Conservation (phyloP, 2,329 filamentous ascomycete genomes). For the Phialophora expanda region DNA sequence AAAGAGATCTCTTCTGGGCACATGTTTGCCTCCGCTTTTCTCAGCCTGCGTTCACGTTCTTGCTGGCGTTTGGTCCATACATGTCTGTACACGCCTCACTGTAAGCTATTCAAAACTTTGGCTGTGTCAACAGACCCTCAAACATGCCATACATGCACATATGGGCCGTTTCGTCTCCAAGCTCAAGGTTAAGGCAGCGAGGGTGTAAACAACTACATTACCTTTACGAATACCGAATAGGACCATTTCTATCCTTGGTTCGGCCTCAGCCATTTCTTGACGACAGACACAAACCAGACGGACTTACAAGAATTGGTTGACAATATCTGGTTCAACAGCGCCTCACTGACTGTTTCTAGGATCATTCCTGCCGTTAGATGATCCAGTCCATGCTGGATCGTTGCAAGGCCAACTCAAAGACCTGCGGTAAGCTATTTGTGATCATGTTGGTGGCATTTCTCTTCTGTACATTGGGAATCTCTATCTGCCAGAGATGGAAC, state of each 20-base stretch:
- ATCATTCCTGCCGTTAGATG: not conserved
- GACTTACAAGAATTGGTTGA: not conserved
- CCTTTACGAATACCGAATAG: not conserved
- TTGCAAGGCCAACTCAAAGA: not conserved
- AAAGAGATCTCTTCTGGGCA: conserved; percentile 10
- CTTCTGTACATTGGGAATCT: not conserved
- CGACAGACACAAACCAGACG: conserved; percentile 7
- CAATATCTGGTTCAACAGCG: not conserved
- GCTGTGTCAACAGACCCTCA: not conserved
- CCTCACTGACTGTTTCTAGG: not conserved
- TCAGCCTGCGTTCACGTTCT: not conserved
- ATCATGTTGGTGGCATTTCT: not conserved
- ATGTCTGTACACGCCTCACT: not conserved
- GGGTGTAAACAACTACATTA: not conserved
- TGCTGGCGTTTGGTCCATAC: not conserved
- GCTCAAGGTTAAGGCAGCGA: not conserved
- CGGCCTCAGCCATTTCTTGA: not conserved
- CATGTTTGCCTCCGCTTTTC: not conserved
- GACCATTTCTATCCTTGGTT: not conserved
- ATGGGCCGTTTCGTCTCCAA: not conserved
- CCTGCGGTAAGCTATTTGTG: not conserved
- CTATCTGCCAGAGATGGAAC: not conserved
- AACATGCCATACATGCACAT: not conserved
- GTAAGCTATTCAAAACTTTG: not conserved
- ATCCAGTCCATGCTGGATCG: not conserved